A percentile compares a stretch with the other conserved stretches of the same genome.
Evolutionary conservation across 1,284 basidiomycete species (phyloP).

Genomic region (Leccinum solheimii): DNA sequence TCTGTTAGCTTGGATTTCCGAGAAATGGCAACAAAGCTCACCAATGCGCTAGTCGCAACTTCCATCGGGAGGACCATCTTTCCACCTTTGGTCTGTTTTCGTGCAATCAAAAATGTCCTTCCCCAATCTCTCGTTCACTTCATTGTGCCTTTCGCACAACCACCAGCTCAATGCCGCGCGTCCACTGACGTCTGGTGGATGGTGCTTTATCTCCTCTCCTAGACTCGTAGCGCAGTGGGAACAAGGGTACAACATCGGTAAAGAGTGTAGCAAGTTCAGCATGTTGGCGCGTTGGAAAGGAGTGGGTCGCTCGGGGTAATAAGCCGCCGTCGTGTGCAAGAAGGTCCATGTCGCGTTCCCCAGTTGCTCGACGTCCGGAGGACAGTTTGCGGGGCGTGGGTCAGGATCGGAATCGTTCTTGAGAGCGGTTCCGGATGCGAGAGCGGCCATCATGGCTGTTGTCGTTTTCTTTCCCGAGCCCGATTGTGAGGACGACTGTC

Average conservation of each 20-base stretch:
- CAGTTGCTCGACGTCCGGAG: constrained; percentile 83
- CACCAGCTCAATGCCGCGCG: constrained; percentile 72
- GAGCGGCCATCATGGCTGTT: constrained; percentile 42
- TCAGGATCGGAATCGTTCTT: constrained; percentile 30
- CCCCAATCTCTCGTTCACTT: constrained; percentile 84
- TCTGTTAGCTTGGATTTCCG: neutral
- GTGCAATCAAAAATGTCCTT: constrained; percentile 81
- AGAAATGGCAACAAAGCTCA: constrained; percentile 8
- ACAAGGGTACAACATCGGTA: constrained; percentile 88
- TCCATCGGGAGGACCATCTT: constrained; percentile 84
- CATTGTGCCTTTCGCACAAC: constrained; percentile 91
- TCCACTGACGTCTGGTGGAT: constrained; percentile 76
- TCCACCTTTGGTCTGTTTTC: constrained; percentile 85
- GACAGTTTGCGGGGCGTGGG: constrained; percentile 69
- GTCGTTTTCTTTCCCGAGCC: constrained; percentile 32
- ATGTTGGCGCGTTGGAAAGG: constrained; percentile 76
- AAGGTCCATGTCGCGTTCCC: constrained; percentile 95
- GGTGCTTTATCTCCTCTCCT: constrained; percentile 58
- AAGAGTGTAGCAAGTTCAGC: constrained; percentile 71
- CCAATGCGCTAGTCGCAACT: constrained; percentile 68
- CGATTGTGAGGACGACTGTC: constrained; percentile 24
- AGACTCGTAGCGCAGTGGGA: constrained; percentile 82
- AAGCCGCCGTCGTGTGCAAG: constrained; percentile 90
- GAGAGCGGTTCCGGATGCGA: constrained; percentile 38
- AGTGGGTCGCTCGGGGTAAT: constrained; percentile 83